Evolutionary conservation across 78 protist genomes (phyloP), one percentile per base, ranked within the genome.

Genomic region (Polysphondylium violaceum): DNA sequence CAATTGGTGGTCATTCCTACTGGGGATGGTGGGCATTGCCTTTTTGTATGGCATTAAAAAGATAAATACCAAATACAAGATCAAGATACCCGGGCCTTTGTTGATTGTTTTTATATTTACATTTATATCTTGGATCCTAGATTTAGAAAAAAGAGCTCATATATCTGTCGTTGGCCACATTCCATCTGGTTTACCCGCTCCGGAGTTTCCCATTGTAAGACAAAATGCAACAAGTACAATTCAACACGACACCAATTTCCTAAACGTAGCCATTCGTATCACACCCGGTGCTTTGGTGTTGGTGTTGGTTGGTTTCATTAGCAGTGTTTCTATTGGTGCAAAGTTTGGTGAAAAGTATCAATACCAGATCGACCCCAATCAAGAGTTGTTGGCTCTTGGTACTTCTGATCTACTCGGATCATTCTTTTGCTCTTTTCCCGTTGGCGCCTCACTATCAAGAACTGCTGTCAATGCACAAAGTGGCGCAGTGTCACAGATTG

Each of bases 371-470:
- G 77, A 78, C 2, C 55, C 92, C 9, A 93, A 93, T 76, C 94
- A 86, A 51, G 98, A 96, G 61, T 77, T 96, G 35, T n/a, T 95
- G 36, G 96, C 97, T 23, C 64, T 96, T 23, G 98, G 98, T 9
- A 63, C 74, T 0, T 61, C 95, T 25, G 94, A 95, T 69, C 25
- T 94, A 29, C 38, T 88, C 25, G 97, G 97, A 23, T 25, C 94
- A 23, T 88, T 96, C 71, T 96, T 96, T 72, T 40, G 40, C 14
- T 27, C 92, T 9, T 94, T 73, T 16, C 96, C 97, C 23, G 64
- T 61, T 17, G 91, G 95, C 3, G 98, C 95, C 5, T 61, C 88
- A 17, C 74, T 96, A 56, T 87, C 96, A 9, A 69, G 98, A 53
- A 74, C 96, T 1, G 96, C 97, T 0, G 92, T 94, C 25, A 89